A percentile compares a stretch with the other conserved stretches of the same genome.
phyloP scores from a whole-genome alignment of 78 protist species.

The Thecamonas trahens region DNA sequence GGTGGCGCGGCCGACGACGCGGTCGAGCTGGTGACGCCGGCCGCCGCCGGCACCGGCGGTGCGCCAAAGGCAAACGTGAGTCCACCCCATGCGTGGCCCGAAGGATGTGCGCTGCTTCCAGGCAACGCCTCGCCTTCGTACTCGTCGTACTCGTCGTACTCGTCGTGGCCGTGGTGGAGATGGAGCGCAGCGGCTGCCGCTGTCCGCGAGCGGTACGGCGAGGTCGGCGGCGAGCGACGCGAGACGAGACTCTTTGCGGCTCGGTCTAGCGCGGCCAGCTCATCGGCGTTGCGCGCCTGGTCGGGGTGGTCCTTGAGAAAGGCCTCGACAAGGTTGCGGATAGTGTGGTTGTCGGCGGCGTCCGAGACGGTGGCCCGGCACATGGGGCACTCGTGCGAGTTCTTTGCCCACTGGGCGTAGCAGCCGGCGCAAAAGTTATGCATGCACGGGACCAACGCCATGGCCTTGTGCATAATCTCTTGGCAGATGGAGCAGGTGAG shows the following conservation, averaged over 20 bases:
- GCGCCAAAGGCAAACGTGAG: background rate
- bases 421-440: slow-evolving; percentile 50
- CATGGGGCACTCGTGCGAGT: slow-evolving; percentile 34
- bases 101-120: background rate
- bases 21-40: no score
- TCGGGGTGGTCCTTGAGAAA: slow-evolving; percentile 25
- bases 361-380: slow-evolving; percentile 25
- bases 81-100: no score
- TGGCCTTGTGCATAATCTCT: slow-evolving; percentile 34
- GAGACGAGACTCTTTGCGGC: slow-evolving; percentile 21
- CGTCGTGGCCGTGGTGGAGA: slow-evolving; percentile 13
- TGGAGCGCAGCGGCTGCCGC: no score
- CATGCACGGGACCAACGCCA: slow-evolving; percentile 48
- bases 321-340: slow-evolving; percentile 36
- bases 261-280: slow-evolving; percentile 28
- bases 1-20: no score
- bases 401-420: slow-evolving; percentile 35
- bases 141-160: slow-evolving; percentile 19
- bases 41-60: background rate
- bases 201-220: slow-evolving; percentile 6
- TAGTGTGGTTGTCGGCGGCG: slow-evolving; percentile 33
- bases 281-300: slow-evolving; percentile 21
- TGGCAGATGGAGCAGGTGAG: slow-evolving; percentile 50
- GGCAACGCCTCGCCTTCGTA: slow-evolving; percentile 15
- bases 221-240: slow-evolving; percentile 14